Evolutionary conservation across 768 basidiomycete genomes (phyloP).

Genomic region (Cubamyces lactineus): DNA sequence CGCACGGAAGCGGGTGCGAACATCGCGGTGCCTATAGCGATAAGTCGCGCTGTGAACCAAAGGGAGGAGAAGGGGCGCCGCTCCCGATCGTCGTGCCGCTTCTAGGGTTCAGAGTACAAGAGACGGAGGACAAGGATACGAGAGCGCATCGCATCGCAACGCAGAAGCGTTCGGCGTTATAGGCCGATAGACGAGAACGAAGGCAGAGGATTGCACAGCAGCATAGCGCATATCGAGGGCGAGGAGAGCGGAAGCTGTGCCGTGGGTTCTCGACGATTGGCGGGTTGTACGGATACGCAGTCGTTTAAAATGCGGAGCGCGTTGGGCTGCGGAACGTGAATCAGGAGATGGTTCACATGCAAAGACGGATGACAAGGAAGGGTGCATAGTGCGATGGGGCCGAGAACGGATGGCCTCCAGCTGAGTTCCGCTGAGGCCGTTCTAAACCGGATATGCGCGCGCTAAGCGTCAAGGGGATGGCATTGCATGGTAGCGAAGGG

Average conservation of each 20-base stretch:
- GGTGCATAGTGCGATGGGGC: neutral
- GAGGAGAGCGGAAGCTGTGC: slow-evolving; percentile 4
- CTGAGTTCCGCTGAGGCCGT: neutral
- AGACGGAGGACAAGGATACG: neutral
- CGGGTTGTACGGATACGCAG: slow-evolving; percentile 4
- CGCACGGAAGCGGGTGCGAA: slow-evolving; percentile 7
- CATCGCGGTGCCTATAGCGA: slow-evolving; percentile 2
- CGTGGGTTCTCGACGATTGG: neutral
- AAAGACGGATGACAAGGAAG: slow-evolving; percentile 4
- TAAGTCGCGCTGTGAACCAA: neutral
- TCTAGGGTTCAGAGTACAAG: neutral
- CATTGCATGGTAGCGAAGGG: slow-evolving; percentile 5
- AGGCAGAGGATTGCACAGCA: neutral
- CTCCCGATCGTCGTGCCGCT: slow-evolving; percentile 10
- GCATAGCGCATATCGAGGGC: neutral
- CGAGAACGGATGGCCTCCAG: slow-evolving; percentile 4
- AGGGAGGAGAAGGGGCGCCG: neutral
- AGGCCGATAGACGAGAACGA: neutral
- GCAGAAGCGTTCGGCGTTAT: neutral
- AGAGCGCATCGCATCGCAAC: neutral
- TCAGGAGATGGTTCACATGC: slow-evolving; percentile 7
- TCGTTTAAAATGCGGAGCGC: slow-evolving; percentile 1
- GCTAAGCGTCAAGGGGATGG: neutral
- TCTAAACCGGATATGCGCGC: slow-evolving; percentile 4
- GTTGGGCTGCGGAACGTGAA: slow-evolving; percentile 9